phyloP scores from a whole-genome alignment of 2,329 filamentous ascomycete genomes.

The Pseudogymnoascus sp. region DNA sequence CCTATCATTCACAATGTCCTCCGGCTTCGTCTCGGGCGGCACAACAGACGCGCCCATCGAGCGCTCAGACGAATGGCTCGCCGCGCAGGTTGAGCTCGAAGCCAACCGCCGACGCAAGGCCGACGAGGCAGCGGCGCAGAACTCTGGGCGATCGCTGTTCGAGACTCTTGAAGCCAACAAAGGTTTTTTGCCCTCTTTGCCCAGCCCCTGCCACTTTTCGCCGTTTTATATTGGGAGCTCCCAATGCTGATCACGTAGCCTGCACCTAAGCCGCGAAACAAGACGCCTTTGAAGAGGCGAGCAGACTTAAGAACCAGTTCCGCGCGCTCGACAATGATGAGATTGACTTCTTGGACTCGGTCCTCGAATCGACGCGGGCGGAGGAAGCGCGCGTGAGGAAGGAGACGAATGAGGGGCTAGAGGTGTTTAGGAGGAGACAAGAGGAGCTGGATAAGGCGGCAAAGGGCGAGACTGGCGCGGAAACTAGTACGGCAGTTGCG shows the following conservation, averaged over 20 bases:
- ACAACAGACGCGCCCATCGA: slow-evolving; percentile 37
- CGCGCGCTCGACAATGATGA: slow-evolving; percentile 72
- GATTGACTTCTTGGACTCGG: slow-evolving; percentile 62
- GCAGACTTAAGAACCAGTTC: slow-evolving; percentile 68
- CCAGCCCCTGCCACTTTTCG: not conserved
- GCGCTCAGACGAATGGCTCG: slow-evolving; percentile 29
- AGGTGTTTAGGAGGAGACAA: slow-evolving; percentile 48
- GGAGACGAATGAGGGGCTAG: slow-evolving; percentile 52
- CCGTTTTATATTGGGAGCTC: slow-evolving; percentile 10
- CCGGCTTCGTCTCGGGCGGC: slow-evolving; percentile 45
- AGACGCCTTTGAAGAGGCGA: slow-evolving; percentile 71
- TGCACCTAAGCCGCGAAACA: slow-evolving; percentile 60
- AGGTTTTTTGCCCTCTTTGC: slow-evolving; percentile 38
- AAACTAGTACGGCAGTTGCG: slow-evolving; percentile 13
- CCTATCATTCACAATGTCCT: slow-evolving; percentile 31
- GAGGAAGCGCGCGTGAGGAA: slow-evolving; percentile 48
- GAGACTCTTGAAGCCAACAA: slow-evolving; percentile 77
- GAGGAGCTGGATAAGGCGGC: slow-evolving; percentile 26
- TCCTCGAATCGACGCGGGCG: slow-evolving; percentile 40
- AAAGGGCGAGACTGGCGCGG: slow-evolving; percentile 16
- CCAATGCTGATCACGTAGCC: slow-evolving; percentile 11
- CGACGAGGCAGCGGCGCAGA: slow-evolving; percentile 33
- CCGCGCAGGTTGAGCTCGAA: slow-evolving; percentile 32
- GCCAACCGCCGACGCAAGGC: slow-evolving; percentile 25
- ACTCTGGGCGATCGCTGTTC: slow-evolving; percentile 53